These are phyloP conservation scores for Pseudopithomyces maydicus DNA, from an alignment of 2,329 filamentous ascomycete genomes.

Conservation along the genomic window DNA sequence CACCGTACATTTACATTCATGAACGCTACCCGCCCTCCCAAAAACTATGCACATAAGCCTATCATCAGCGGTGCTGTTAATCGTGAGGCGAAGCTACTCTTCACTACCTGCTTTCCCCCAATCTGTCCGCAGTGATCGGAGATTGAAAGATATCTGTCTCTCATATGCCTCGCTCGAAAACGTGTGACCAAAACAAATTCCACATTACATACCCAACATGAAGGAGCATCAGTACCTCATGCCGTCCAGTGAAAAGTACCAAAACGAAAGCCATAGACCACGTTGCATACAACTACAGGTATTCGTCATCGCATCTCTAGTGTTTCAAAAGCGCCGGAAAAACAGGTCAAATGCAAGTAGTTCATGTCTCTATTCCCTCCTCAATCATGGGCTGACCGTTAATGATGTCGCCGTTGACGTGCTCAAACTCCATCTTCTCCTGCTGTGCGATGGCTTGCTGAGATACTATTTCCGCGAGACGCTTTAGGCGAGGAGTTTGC, in stretches of 20 bases:
- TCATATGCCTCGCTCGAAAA: constrained; percentile 6
- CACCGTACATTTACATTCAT: constrained; percentile 17
- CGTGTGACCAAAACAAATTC: constrained; percentile 12
- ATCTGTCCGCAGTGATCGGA: neutral
- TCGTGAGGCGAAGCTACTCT: neutral
- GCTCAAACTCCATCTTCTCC: constrained; percentile 72
- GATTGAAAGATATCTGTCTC: constrained; percentile 3
- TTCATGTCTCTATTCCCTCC: constrained; percentile 25
- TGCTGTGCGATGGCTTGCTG: constrained; percentile 95
- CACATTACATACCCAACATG: constrained; percentile 27
- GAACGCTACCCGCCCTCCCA: constrained; percentile 1
- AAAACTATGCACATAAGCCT: constrained; percentile 17
- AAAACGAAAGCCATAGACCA: constrained; percentile 3
- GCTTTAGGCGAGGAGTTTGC: constrained; percentile 92
- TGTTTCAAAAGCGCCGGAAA: constrained; percentile 3
- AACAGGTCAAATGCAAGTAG: neutral
- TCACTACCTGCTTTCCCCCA: neutral
- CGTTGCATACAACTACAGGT: constrained; percentile 14
- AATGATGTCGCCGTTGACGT: constrained; percentile 31
- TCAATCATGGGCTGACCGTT: constrained; percentile 30
- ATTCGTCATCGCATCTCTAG: constrained; percentile 11
- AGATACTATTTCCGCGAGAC: constrained; percentile 96
- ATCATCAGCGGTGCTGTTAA: neutral
- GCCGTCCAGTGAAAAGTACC: neutral
- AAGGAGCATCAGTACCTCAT: constrained; percentile 2